A percentile compares a stretch with the other conserved stretches of the same genome.
These are phyloP conservation scores for Amniculicola lignicola DNA, from an alignment of 495 filamentous ascomycete species.

Conservation along the genomic window DNA sequence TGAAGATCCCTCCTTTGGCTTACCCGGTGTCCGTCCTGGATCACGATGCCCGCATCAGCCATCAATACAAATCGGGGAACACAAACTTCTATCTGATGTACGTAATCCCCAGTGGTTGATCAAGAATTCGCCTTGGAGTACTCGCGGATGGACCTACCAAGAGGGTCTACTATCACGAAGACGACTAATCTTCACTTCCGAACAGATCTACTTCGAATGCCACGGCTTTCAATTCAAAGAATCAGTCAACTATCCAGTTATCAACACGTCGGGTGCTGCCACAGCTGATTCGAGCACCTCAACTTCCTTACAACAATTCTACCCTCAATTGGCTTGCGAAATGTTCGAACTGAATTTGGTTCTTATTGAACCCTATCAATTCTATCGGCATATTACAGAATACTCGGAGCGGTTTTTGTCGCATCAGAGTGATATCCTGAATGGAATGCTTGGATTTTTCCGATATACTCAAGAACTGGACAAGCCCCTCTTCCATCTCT, in stretches of 20 bases:
- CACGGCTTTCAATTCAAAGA: background rate
- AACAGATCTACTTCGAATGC: constrained; percentile 6
- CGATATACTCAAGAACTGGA: background rate
- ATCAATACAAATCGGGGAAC: background rate
- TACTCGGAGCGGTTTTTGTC: background rate
- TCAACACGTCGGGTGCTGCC: background rate
- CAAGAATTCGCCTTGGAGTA: background rate
- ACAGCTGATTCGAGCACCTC: background rate
- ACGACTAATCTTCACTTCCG: background rate
- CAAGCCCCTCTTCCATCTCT: background rate
- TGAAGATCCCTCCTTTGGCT: background rate
- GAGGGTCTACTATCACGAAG: background rate
- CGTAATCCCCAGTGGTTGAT: background rate
- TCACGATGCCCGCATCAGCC: background rate
- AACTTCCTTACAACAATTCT: background rate
- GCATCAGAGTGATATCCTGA: background rate
- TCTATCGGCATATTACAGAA: background rate
- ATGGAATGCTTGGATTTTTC: constrained; percentile 6
- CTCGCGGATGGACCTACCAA: constrained; percentile 6
- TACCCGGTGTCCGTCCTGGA: background rate
- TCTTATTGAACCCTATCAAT: background rate
- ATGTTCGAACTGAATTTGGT: no score
- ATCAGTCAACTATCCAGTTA: background rate
- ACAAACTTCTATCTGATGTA: background rate
- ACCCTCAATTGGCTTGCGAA: background rate